Evolutionary conservation across 371 early-diverging fungal genomes (phyloP).

Genomic region (Rhizomucor miehei): DNA sequence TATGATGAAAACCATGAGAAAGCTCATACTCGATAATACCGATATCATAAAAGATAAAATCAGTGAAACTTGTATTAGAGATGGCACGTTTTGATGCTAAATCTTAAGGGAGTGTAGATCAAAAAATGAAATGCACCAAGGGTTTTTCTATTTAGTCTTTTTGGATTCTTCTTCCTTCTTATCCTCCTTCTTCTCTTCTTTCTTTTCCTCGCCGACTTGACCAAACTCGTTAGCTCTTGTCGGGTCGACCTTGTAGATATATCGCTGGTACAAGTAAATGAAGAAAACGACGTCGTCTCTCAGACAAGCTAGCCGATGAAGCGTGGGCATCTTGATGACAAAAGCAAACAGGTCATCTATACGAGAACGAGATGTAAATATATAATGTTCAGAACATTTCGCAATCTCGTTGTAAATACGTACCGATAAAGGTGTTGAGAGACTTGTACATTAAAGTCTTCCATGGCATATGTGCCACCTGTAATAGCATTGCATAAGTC

Average conservation of each 20-base stretch:
- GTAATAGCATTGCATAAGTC: not conserved
- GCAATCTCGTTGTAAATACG: too few species aligned
- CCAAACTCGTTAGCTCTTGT: conserved; percentile 91
- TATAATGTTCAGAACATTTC: not conserved
- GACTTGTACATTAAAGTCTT: conserved; percentile 94
- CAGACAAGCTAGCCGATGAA: conserved; percentile 91
- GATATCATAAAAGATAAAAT: too few species aligned
- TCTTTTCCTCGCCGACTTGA: conserved; percentile 61
- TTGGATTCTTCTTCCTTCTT: conserved; percentile 16
- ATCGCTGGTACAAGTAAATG: conserved; percentile 86
- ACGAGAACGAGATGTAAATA: not conserved
- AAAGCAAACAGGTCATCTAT: conserved; percentile 93
- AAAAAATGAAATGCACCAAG: too few species aligned
- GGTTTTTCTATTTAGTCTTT: conserved; percentile 23
- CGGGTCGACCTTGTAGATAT: conserved; percentile 84
- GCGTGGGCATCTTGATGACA: conserved; percentile 92
- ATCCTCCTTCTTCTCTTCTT: conserved; percentile 6
- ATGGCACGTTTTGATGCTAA: too few species aligned
- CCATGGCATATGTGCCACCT: conserved; percentile 93
- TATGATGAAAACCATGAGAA: too few species aligned
- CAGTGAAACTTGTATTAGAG: too few species aligned
- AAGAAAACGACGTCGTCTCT: conserved; percentile 89
- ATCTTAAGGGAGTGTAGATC: too few species aligned
- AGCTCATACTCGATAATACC: too few species aligned
- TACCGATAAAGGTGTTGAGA: conserved; percentile 84